These are phyloP conservation scores for Colletotrichum salicis DNA, from an alignment of 2,329 filamentous ascomycete genomes.

Conservation along the genomic window DNA sequence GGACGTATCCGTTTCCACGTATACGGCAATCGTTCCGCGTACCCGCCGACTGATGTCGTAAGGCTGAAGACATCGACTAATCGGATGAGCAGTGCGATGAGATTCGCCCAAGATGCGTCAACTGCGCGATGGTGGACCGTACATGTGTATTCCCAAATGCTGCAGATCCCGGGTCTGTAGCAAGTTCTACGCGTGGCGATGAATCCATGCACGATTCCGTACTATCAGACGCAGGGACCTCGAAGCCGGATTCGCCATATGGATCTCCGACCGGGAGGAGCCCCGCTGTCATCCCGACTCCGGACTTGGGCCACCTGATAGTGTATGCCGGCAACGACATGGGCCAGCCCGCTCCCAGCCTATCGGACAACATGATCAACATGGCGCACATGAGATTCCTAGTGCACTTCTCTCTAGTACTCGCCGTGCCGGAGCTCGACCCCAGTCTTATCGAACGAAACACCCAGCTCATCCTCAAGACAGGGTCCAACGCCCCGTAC, in stretches of 20 bases:
- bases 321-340: conserved; percentile 12
- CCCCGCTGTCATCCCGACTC: not conserved
- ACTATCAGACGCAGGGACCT: not conserved
- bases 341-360: not conserved
- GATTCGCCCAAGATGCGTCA: conserved; percentile 41
- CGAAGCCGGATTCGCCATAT: not conserved
- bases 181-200: not conserved
- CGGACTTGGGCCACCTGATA: conserved; percentile 13
- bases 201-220: not conserved
- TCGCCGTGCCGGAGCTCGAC: conserved; percentile 34
- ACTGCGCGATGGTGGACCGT: conserved; percentile 43
- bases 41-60: not conserved
- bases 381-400: conserved; percentile 1
- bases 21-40: not conserved
- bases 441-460: conserved; percentile 35
- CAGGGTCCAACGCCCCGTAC: conserved; percentile 44
- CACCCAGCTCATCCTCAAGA: conserved; percentile 39
- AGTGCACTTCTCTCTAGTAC: not conserved
- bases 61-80: not conserved
- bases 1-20: not conserved
- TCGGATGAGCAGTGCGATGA: conserved; percentile 42
- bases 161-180: not conserved
- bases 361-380: not conserved
- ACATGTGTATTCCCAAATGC: conserved; percentile 39
- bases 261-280: not conserved